These are phyloP conservation scores for Exophiala aquamarina DNA, from an alignment of 2,329 filamentous ascomycete species.

Conservation along the genomic window DNA sequence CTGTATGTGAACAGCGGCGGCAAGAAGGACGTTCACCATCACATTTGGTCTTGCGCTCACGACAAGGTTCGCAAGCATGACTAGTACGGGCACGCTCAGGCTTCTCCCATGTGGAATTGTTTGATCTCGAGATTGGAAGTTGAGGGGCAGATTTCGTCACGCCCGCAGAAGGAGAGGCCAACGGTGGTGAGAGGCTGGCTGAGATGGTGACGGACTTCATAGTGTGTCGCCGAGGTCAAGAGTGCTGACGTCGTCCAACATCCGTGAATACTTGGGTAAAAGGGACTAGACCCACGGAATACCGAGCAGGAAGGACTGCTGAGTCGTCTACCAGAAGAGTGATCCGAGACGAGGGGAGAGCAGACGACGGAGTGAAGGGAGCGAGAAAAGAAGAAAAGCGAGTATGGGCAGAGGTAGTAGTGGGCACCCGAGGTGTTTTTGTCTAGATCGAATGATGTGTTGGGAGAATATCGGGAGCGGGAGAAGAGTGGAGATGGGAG, in stretches of 20 bases:
- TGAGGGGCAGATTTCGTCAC: slow-evolving; percentile 9
- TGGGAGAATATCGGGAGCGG: too few relatives aligned
- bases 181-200: slow-evolving; percentile 7
- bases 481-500: too few relatives aligned
- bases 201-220: slow-evolving; percentile 3
- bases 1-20: slow-evolving; percentile 28
- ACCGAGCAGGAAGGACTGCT: too few relatives aligned
- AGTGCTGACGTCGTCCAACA: too few relatives aligned
- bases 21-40: slow-evolving; percentile 28
- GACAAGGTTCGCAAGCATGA: slow-evolving; percentile 29
- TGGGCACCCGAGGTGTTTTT: too few relatives aligned
- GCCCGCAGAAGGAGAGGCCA: slow-evolving; percentile 5
- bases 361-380: too few relatives aligned
- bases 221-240: slow-evolving; percentile 6
- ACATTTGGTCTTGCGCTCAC: slow-evolving; percentile 30
- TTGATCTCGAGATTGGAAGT: slow-evolving; percentile 12
- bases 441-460: too few relatives aligned
- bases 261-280: neutral
- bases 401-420: too few relatives aligned
- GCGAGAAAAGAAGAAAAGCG: too few relatives aligned
- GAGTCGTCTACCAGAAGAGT: too few relatives aligned
- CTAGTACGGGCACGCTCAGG: slow-evolving; percentile 28
- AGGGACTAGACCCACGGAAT: too few relatives aligned
- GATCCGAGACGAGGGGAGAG: too few relatives aligned
- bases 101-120: slow-evolving; percentile 23